These are phyloP conservation scores for Arxiozyma bovina DNA, from an alignment of 1,139 yeast species.

Conservation along the genomic window DNA sequence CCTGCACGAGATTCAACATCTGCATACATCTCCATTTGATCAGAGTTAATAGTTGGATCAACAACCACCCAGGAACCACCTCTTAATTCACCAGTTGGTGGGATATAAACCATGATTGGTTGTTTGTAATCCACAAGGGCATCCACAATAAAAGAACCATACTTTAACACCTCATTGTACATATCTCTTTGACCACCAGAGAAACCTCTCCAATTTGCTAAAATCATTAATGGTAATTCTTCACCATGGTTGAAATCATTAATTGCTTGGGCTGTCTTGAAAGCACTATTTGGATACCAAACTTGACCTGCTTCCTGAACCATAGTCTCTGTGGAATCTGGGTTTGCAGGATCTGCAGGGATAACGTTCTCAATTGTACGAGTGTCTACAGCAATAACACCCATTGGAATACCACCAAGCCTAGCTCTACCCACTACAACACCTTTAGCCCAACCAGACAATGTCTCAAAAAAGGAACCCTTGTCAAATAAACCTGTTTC, in stretches of 20 bases:
- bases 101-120: constrained; percentile 92
- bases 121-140: constrained; percentile 93
- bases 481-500: constrained; percentile 87
- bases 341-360: constrained; percentile 98
- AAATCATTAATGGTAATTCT: constrained; percentile 89
- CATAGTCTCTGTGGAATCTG: constrained; percentile 78
- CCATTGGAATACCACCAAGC: constrained; percentile 96
- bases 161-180: constrained; percentile 96
- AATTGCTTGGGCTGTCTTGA: constrained; percentile 97
- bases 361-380: constrained; percentile 76
- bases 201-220: constrained; percentile 99
- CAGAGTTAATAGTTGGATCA: constrained; percentile 93
- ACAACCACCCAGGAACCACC: constrained; percentile 99
- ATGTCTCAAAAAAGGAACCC: constrained; percentile 91
- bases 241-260: constrained; percentile 97
- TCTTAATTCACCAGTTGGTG: constrained; percentile 96
- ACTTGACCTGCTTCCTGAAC: constrained; percentile 98
- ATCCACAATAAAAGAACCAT: constrained; percentile 93
- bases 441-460: constrained; percentile 97
- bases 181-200: constrained; percentile 99
- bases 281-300: constrained; percentile 98
- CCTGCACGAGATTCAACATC: constrained; percentile 96
- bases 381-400: constrained; percentile 95
- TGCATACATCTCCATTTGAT: constrained; percentile 99
- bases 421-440: constrained; percentile 98